Evolutionary conservation across 2,329 filamentous ascomycete genomes (phyloP).

Genomic region (Phyllosticta ampelicida): DNA sequence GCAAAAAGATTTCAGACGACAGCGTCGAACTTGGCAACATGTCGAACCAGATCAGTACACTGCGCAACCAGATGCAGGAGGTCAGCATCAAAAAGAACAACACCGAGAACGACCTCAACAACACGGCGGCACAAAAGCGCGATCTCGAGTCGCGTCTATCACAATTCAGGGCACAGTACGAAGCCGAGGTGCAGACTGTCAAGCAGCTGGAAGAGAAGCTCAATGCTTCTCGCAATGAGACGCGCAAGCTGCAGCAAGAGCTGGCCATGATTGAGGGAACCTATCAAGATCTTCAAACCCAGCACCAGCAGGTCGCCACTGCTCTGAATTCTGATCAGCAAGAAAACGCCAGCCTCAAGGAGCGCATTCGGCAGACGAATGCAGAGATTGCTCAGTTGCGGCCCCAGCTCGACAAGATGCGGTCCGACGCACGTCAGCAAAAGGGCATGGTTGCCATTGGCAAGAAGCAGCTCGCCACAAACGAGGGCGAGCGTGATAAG

Average conservation of each 20-base stretch:
- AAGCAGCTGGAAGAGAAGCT: slow-evolving; percentile 78
- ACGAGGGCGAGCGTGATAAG: slow-evolving; percentile 80
- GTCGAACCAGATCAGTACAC: slow-evolving; percentile 84
- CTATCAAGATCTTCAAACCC: slow-evolving; percentile 68
- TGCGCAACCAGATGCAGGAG: slow-evolving; percentile 90
- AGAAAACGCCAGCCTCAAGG: slow-evolving; percentile 77
- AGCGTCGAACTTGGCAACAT: slow-evolving; percentile 89
- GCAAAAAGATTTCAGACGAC: slow-evolving; percentile 77
- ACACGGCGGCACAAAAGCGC: slow-evolving; percentile 75
- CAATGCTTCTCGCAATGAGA: slow-evolving; percentile 63
- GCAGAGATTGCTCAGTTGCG: slow-evolving; percentile 73
- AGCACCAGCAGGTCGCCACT: slow-evolving; percentile 65
- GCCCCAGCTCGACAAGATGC: slow-evolving; percentile 86
- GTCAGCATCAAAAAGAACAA: slow-evolving; percentile 71
- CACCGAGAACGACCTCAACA: slow-evolving; percentile 71
- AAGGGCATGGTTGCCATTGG: slow-evolving; percentile 96
- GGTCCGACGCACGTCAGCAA: slow-evolving; percentile 83
- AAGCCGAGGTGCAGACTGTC: slow-evolving; percentile 83
- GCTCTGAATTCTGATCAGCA: slow-evolving; percentile 77
- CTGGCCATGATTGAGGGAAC: slow-evolving; percentile 72
- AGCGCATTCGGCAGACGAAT: slow-evolving; percentile 76
- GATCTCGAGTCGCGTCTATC: slow-evolving; percentile 84
- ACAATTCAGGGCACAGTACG: slow-evolving; percentile 78
- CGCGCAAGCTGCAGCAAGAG: slow-evolving; percentile 72
- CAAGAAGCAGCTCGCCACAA: slow-evolving; percentile 90